Base-by-base conservation (phyloP, 2,329 filamentous ascomycete species). In the Lanzia echinophila region DNA sequence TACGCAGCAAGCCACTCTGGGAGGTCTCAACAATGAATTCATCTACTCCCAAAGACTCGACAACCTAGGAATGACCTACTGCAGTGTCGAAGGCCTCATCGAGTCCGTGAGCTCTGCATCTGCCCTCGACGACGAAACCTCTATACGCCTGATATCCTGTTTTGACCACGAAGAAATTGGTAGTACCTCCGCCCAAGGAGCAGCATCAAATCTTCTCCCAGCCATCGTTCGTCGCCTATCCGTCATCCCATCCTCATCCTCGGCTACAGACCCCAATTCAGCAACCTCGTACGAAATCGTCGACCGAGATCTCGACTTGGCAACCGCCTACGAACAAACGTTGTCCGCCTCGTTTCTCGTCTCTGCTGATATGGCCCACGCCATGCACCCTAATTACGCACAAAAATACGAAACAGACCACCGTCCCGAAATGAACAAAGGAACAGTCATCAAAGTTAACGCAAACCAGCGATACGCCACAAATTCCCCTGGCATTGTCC, bases 151-250 rank as follows among this genome's bases (percentile, higher is more conserved):
- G n/a, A 86, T 95, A 62, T 87, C 90, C 34, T 88, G 92, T 71
- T 99, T 99, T 70, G 94, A 99, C 69, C 91, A 99, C 73, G 94
- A 99, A 72, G 94, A 99, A 69, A 94, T 99, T 66, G 94, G 94
- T 51, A 95, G 89, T 58, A 84, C 82, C 55, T 95, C 90, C 2
- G 91, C 92, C 5, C 94, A 99, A 67, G 94, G 94, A 58, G 94
- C 94, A 17, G 84, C 95, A 72, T 96, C 90, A 4, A 96, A 96
- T 72, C 79, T 96, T 55, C 79, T 99, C 17, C 92, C 94, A 1
- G 82, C 89, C 22, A 85, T 97, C 45, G 80, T 97, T 51, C 87
- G 88, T 57, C 88, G 94, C 52, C 80, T 99, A 17, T 94, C 89
- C 1, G 86, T 89, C 32, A 77, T 96, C 32, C 86, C 88, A 4